phyloP scores from a whole-genome alignment of 73 alveolate genomes.

The Paramecium primaurelia region DNA sequence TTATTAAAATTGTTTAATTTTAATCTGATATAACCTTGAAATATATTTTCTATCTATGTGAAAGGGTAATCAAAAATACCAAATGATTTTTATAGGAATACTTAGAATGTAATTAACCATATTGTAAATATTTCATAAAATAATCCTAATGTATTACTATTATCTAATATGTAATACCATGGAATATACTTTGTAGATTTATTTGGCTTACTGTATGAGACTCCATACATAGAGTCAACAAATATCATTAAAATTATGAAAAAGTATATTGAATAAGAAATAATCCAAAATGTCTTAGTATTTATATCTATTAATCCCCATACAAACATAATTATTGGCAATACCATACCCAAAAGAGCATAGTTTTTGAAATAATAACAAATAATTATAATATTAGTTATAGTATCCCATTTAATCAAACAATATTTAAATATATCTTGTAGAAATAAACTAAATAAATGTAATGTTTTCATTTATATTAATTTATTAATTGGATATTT shows the following conservation, averaged over 20 bases:
- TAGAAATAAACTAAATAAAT: background rate
- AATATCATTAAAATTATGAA: background rate
- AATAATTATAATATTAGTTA: background rate
- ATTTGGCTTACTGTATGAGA: background rate
- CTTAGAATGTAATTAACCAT: background rate
- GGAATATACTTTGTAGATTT: background rate
- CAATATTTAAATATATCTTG: slow-evolving; percentile 4
- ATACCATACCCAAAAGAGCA: background rate
- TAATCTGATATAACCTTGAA: slow-evolving; percentile 5
- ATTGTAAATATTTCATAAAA: slow-evolving; percentile 15
- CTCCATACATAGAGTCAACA: slow-evolving; percentile 17
- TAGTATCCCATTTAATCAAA: background rate
- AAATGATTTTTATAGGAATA: background rate
- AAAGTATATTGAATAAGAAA: background rate
- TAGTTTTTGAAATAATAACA: background rate
- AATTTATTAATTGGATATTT: background rate
- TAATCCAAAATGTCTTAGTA: background rate
- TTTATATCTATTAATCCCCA: slow-evolving; percentile 23
- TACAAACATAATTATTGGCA: background rate
- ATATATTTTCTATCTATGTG: background rate
- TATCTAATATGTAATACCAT: slow-evolving; percentile 28
- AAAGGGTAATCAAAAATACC: background rate
- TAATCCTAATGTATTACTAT: background rate
- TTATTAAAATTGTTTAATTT: slow-evolving; percentile 15
- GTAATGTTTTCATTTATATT: background rate